Base-by-base conservation (phyloP, 169 alveolate genomes). In the Plasmodium relictum region DNA sequence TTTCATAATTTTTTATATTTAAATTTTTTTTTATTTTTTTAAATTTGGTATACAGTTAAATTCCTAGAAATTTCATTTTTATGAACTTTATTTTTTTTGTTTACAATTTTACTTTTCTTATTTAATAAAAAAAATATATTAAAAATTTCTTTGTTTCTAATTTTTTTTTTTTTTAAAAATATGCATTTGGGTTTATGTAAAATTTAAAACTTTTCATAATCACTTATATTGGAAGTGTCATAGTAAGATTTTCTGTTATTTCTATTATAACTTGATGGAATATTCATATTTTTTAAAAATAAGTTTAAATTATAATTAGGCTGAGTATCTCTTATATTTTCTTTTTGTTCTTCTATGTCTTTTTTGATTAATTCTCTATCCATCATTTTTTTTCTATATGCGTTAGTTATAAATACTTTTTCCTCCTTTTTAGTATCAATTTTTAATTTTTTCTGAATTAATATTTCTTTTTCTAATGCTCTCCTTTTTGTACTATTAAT, bases 351-450 rank as follows among this genome's bases (percentile, higher is more conserved):
- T 72, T 80, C 76, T 80, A 88, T 88, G 18, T 85, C 76, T 69
- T 85, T 71, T 59, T 26, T 68, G 61, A 89, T 89, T 42, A 88
- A 71, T 42, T 69, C 63, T 12, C 96, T 80, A 62, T 94, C 96
- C 73, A 88, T 92, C 39, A 94, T 91, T 93, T 94, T 92, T 61
- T 91, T 91, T 92, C 88, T 92, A 91, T 94, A 94, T 16, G 96
- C 96, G 8, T 92, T 94, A 0, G 96, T 94, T 31, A 94, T 90
- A 88, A 94, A 94, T 26, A 92, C 96, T 37, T 94, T 93, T 31
- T 76, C 70, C 42, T 88, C 94, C 45, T 89, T 90, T 48, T 69
- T 72, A 41, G 89, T 93, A 31, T 73, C 92, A 72, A 88, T 92
- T 61, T 89, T 73, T 66, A 83, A 94, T 74, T 94, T 92, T 61